These are phyloP conservation scores for Colletotrichum siamense DNA, from an alignment of 2,329 filamentous ascomycete genomes.

Conservation along the genomic window DNA sequence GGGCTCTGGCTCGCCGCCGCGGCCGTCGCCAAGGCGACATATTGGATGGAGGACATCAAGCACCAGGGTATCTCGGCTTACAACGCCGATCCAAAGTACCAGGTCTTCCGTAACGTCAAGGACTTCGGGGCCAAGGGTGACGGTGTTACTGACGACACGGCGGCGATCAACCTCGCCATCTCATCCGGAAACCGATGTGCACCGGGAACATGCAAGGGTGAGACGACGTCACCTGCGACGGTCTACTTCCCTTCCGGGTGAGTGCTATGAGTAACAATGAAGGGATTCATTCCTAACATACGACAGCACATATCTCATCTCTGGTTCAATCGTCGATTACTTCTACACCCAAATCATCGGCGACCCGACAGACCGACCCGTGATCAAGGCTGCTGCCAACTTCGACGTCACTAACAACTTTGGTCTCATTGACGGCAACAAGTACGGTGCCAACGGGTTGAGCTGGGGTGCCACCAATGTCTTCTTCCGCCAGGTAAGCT, in stretches of 20 bases:
- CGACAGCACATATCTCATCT: conserved; percentile 69
- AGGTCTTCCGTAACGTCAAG: conserved; percentile 54
- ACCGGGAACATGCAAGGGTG: conserved; percentile 34
- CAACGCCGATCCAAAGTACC: conserved; percentile 45
- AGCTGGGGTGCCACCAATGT: conserved; percentile 63
- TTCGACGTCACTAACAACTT: conserved; percentile 47
- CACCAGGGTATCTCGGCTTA: conserved; percentile 55
- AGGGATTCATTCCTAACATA: background rate
- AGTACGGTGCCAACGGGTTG: conserved; percentile 45
- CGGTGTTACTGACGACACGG: conserved; percentile 40
- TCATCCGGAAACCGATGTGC: conserved; percentile 46
- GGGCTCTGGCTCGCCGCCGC: conserved; percentile 18
- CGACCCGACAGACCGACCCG: conserved; percentile 64
- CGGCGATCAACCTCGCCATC: conserved; percentile 40
- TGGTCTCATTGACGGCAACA: conserved; percentile 53
- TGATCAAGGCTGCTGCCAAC: conserved; percentile 55
- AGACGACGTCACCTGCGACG: conserved; percentile 43
- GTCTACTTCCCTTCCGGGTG: conserved; percentile 44
- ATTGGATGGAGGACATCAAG: conserved; percentile 49
- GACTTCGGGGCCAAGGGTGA: conserved; percentile 46
- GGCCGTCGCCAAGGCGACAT: conserved; percentile 27
- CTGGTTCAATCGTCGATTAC: conserved; percentile 72
- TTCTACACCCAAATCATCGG: conserved; percentile 84
- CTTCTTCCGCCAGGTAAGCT: conserved; percentile 59
- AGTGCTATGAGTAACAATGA: background rate